Evolutionary conservation across 352 stramenopile genomes (phyloP).

Genomic region (Phytophthora podocarpi): DNA sequence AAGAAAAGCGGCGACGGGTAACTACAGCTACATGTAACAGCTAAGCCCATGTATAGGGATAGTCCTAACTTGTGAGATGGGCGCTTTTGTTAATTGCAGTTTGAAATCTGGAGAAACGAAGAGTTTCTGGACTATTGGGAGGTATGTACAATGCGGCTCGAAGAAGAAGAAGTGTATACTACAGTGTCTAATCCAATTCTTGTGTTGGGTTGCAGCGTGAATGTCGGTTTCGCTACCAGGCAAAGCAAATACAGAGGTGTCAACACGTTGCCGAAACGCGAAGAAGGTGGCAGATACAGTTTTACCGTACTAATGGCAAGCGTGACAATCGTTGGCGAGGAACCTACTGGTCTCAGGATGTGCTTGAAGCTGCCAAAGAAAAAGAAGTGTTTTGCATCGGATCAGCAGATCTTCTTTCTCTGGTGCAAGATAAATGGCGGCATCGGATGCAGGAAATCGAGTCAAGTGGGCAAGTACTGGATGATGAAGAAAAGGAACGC

Average conservation of each 20-base stretch:
- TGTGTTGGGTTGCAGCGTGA: slow-evolving; percentile 49
- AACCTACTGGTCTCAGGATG: slow-evolving; percentile 46
- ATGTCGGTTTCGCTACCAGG: slow-evolving; percentile 52
- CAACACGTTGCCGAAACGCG: slow-evolving; percentile 55
- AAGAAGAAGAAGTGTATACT: background rate
- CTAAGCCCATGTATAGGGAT: no score
- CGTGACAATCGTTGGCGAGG: slow-evolving; percentile 60
- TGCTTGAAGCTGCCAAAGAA: slow-evolving; percentile 54
- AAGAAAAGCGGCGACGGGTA: slow-evolving; percentile 61
- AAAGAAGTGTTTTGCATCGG: slow-evolving; percentile 58
- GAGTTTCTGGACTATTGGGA: slow-evolving; percentile 84
- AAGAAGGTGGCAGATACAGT: slow-evolving; percentile 54
- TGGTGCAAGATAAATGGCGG: slow-evolving; percentile 59
- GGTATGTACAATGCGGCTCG: slow-evolving; percentile 33
- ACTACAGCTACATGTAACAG: background rate
- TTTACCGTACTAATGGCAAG: slow-evolving; percentile 64
- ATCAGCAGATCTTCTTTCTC: slow-evolving; percentile 54
- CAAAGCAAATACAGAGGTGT: slow-evolving; percentile 35
- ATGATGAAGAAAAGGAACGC: slow-evolving; percentile 33
- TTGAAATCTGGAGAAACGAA: slow-evolving; percentile 77
- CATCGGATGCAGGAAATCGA: slow-evolving; percentile 24
- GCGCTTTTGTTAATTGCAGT: slow-evolving; percentile 36
- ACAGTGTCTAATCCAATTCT: background rate
- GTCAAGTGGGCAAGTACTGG: background rate
- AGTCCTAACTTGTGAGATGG: no score